A percentile compares a stretch with the other conserved stretches of the same genome.
These are phyloP conservation scores for Acer campestre DNA, from an alignment of 345 rosid genomes.

Conservation along the genomic window DNA sequence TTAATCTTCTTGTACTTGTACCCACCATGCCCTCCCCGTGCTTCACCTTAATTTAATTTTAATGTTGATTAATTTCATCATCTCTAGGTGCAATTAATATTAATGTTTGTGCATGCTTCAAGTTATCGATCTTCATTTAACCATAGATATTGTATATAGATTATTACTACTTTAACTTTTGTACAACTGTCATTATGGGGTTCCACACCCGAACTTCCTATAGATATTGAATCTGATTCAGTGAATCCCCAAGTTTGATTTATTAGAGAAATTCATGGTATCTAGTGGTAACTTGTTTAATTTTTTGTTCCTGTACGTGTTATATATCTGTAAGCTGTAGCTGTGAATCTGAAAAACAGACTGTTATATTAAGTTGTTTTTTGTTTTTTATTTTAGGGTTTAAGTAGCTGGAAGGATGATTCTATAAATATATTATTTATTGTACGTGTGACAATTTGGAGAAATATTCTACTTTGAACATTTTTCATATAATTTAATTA, in stretches of 20 bases:
- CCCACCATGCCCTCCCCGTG: too few relatives aligned
- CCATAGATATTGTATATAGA: conserved; percentile 6
- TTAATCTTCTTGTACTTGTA: conserved; percentile 2
- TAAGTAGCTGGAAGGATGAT: not conserved
- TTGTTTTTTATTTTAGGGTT: not conserved
- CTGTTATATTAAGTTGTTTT: not conserved
- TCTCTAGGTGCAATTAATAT: conserved; percentile 21
- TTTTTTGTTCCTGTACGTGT: not conserved
- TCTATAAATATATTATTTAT: not conserved
- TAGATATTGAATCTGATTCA: conserved; percentile 15
- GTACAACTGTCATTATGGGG: conserved; percentile 18
- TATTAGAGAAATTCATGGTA: conserved; percentile 8
- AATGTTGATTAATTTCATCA: not conserved
- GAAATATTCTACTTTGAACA: too few relatives aligned
- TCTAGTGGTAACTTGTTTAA: not conserved
- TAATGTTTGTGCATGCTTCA: not conserved
- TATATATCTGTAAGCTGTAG: not conserved
- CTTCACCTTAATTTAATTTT: not conserved
- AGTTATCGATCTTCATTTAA: not conserved
- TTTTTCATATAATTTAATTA: too few relatives aligned
- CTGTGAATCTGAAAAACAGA: not conserved
- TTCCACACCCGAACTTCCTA: conserved; percentile 1
- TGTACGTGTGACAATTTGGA: not conserved
- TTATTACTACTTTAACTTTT: not conserved
- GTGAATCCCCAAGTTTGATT: conserved; percentile 4